Evolutionary conservation across 257 asterid species (phyloP), one percentile per base, ranked within the genome.

Genomic region (Petrea volubilis): DNA sequence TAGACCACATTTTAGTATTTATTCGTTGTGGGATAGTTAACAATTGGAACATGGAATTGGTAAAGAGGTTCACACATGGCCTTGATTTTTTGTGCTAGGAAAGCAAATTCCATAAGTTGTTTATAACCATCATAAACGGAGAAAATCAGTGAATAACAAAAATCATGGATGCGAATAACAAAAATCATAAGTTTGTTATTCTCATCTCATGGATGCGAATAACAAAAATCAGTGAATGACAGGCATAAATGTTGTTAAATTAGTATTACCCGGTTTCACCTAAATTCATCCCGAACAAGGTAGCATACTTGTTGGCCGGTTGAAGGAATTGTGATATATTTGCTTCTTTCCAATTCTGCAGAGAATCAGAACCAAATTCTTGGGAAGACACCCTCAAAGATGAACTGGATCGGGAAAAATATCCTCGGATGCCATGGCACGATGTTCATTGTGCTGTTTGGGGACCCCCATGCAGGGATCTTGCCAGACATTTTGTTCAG

Each of bases 391-490:
- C 91, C 11, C 71, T 88, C 84, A 93, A 80, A 78, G 98, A 91
- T 70, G 98, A 93, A 84, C 84, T 93, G 72, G 95, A 93, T 51
- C 77, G 98, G 64, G 78, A 77, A 46, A 93, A 79, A 73, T 87
- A 86, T 80, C 98, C 98, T 11, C 96, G 99, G 31, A 94, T 94
- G 99, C 97, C 99, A 46, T 94, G 99, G 99, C 99, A 94, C 24
- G 99, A 94, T 64, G 99, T 94, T 79, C 99, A 94, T 49, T 94
- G 99, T 67, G 96, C 99, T 18, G 78, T 94, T 27, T 94, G 99
- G 99, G 99, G 97, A 20, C 97, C 97, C 28, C 85, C 99, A 51
- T 94, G 97, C 78, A 91, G 88, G 86, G 97, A 94, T 76, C 79
- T 94, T 64, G 97, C 99, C 33, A 87, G 97, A 80, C 99, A 94